phyloP scores from a whole-genome alignment of 78 protist species.

The Dictyostelium purpureum region DNA sequence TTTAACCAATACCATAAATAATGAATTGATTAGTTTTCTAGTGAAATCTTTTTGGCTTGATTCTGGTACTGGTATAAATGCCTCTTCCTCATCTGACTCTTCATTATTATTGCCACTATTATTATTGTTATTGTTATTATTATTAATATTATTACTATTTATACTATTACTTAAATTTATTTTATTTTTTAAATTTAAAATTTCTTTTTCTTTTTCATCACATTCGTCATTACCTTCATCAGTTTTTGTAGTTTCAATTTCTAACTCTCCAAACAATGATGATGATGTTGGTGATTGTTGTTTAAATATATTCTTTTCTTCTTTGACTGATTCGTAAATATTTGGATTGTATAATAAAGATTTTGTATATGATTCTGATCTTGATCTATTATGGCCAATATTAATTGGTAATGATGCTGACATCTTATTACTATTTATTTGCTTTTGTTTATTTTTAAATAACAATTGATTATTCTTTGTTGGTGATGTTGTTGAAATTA shows the following conservation, averaged over 20 bases:
- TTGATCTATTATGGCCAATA: conserved; percentile 26
- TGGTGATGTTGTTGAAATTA: background rate
- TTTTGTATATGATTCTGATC: conserved; percentile 63
- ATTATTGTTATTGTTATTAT: background rate
- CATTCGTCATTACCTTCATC: background rate
- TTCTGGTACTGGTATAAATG: conserved; percentile 66
- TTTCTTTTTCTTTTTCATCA: background rate
- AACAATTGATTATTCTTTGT: background rate
- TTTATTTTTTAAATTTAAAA: background rate
- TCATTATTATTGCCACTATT: background rate
- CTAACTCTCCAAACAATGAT: conserved; percentile 4
- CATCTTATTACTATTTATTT: conserved; percentile 1
- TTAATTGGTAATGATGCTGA: conserved; percentile 47
- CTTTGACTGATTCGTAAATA: background rate
- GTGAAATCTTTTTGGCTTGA: conserved; percentile 51
- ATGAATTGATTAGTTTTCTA: conserved; percentile 23
- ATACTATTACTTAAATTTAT: background rate
- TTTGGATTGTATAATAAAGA: background rate
- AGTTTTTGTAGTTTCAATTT: background rate
- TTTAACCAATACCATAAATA: conserved; percentile 54
- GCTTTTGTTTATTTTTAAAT: background rate
- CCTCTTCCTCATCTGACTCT: conserved; percentile 45
- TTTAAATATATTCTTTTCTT: background rate
- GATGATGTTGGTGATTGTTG: background rate
- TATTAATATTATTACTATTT: background rate